phyloP scores from a whole-genome alignment of 164 flowering plant species.

The Protea cynaroides region DNA sequence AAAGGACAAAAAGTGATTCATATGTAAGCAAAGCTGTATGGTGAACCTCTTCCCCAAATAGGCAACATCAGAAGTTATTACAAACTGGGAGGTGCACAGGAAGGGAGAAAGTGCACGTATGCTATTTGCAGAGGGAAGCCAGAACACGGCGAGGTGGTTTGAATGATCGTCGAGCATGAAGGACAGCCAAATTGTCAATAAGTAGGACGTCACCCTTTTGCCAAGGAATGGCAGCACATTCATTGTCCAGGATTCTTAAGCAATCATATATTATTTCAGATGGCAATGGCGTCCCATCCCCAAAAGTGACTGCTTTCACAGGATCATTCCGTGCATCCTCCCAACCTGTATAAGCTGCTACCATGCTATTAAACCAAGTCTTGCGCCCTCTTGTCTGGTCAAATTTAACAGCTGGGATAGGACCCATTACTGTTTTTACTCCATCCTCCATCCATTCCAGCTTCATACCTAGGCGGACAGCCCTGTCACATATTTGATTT shows the following conservation, averaged over 20 bases:
- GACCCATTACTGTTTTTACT: conserved; percentile 77
- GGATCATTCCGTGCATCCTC: conserved; percentile 76
- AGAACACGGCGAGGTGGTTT: conserved; percentile 73
- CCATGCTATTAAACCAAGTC: conserved; percentile 97
- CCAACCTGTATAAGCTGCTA: conserved; percentile 84
- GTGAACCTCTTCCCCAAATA: too few relatives aligned
- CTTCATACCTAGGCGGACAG: conserved; percentile 74
- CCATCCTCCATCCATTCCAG: conserved; percentile 78
- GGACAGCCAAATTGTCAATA: conserved; percentile 83
- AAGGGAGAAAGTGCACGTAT: background rate
- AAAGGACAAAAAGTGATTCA: too few relatives aligned
- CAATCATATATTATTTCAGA: conserved; percentile 61
- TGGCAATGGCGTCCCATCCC: conserved; percentile 73
- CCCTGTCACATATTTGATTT: conserved; percentile 37
- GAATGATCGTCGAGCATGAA: conserved; percentile 74
- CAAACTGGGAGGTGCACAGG: background rate
- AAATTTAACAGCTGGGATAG: conserved; percentile 70
- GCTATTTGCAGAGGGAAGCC: conserved; percentile 73
- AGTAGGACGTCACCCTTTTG: conserved; percentile 69
- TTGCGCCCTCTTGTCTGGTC: conserved; percentile 58
- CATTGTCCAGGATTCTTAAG: conserved; percentile 63
- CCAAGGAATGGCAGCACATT: conserved; percentile 83
- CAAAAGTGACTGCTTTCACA: conserved; percentile 69
- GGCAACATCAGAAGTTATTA: too few relatives aligned
- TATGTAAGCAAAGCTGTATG: too few relatives aligned